These are phyloP conservation scores for Leucocoprinus leucothites DNA, from an alignment of 768 basidiomycete species.

Conservation along the genomic window DNA sequence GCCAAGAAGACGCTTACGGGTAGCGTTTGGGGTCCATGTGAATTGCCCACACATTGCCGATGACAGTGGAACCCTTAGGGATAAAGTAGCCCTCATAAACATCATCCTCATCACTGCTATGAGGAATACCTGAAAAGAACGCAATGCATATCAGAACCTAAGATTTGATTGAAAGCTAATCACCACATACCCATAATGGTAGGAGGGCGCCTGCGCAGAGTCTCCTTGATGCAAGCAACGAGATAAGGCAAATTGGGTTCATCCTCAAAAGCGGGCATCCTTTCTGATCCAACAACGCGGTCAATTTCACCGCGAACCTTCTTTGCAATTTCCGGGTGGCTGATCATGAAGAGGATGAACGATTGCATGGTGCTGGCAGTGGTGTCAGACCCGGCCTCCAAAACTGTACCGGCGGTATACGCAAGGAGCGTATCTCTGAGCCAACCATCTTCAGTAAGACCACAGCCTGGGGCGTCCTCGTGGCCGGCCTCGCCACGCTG, in stretches of 20 bases:
- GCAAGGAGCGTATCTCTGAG: slow-evolving; percentile 25
- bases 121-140: slow-evolving; percentile 14
- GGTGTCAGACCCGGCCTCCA: slow-evolving; percentile 29
- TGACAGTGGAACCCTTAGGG: slow-evolving; percentile 17
- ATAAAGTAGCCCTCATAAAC: slow-evolving; percentile 14
- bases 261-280: slow-evolving; percentile 26
- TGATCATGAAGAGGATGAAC: slow-evolving; percentile 25
- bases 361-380: slow-evolving; percentile 23
- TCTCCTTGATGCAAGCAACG: slow-evolving; percentile 23
- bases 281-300: slow-evolving; percentile 20
- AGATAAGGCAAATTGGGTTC: slow-evolving; percentile 19
- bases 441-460: slow-evolving; percentile 26
- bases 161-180: neutral
- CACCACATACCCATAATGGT: slow-evolving; percentile 18
- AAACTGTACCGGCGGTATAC: slow-evolving; percentile 24
- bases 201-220: slow-evolving; percentile 21
- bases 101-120: slow-evolving; percentile 17
- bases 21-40: slow-evolving; percentile 24
- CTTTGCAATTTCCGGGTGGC: slow-evolving; percentile 20
- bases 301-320: slow-evolving; percentile 27
- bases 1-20: slow-evolving; percentile 5
- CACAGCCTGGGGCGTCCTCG: slow-evolving; percentile 22
- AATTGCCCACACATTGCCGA: slow-evolving; percentile 23
- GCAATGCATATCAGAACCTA: neutral
- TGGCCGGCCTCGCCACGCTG: slow-evolving; percentile 21